phyloP scores from a whole-genome alignment of 1,284 basidiomycete genomes.

The Cystobasidium slooffiae region DNA sequence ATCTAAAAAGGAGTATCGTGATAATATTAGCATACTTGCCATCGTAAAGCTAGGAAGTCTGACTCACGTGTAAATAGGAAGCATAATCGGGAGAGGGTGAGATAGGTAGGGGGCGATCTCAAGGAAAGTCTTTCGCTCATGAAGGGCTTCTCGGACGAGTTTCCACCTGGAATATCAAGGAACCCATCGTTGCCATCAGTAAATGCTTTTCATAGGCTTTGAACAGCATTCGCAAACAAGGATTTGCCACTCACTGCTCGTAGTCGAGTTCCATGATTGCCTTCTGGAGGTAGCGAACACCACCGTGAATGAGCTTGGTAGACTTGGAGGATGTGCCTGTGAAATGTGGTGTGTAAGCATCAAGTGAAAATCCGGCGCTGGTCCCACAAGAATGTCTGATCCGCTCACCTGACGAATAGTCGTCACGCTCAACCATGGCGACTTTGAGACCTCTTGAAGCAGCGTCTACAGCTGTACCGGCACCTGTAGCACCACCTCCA shows the following conservation, averaged over 20 bases:
- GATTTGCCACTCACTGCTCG: conserved; percentile 57
- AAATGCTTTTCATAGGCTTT: background rate
- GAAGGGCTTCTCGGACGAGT: conserved; percentile 89
- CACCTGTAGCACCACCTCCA: conserved; percentile 88
- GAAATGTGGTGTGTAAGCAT: conserved; percentile 1
- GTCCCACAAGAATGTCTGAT: background rate
- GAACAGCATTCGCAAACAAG: background rate
- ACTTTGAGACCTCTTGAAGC: conserved; percentile 89
- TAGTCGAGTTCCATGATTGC: conserved; percentile 96
- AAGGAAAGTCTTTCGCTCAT: conserved; percentile 90
- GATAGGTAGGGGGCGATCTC: conserved; percentile 94
- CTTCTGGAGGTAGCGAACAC: conserved; percentile 95
- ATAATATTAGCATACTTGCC: conserved; percentile 45
- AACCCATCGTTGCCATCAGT: background rate
- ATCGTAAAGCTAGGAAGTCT: background rate
- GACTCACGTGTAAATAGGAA: conserved; percentile 81
- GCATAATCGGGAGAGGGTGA: conserved; percentile 90
- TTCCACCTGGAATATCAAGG: conserved; percentile 71
- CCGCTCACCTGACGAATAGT: conserved; percentile 79
- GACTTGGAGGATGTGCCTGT: conserved; percentile 93
- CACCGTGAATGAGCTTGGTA: conserved; percentile 96
- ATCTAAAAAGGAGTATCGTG: conserved; percentile 61
- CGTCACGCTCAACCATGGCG: conserved; percentile 89
- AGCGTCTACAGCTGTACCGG: conserved; percentile 92
- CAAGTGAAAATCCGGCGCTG: background rate